Conservation (phyloP, 1,284 basidiomycete genomes). For the Coniferiporia weirii region DNA sequence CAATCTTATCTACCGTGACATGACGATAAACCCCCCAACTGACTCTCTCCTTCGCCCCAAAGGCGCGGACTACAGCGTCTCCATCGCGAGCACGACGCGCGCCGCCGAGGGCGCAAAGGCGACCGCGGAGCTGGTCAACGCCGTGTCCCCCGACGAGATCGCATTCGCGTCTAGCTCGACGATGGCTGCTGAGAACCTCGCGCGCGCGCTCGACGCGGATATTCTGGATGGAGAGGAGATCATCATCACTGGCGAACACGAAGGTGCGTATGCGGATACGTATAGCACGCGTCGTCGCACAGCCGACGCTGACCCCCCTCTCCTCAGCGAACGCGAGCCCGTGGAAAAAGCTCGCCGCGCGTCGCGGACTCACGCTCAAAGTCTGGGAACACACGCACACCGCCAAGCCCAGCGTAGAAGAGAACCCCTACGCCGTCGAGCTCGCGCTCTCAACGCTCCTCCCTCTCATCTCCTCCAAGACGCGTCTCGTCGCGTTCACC, state of each 20-base stretch:
- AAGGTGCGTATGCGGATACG: slow-evolving; percentile 60
- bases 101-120: slow-evolving; percentile 48
- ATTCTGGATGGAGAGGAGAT: slow-evolving; percentile 62
- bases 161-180: slow-evolving; percentile 68
- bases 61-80: slow-evolving; percentile 55
- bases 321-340: slow-evolving; percentile 64
- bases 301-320: too few relatives aligned
- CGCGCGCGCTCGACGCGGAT: slow-evolving; percentile 50
- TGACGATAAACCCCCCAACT: neutral
- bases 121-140: slow-evolving; percentile 60
- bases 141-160: slow-evolving; percentile 53
- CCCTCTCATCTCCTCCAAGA: slow-evolving; percentile 56
- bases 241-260: slow-evolving; percentile 71
- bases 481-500: slow-evolving; percentile 69
- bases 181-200: slow-evolving; percentile 58
- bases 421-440: slow-evolving; percentile 62
- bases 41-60: neutral
- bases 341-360: slow-evolving; percentile 71
- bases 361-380: slow-evolving; percentile 50
- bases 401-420: slow-evolving; percentile 28
- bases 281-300: too few relatives aligned
- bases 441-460: slow-evolving; percentile 55
- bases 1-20: neutral
- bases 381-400: slow-evolving; percentile 47
- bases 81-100: slow-evolving; percentile 45